These are phyloP conservation scores for Pseudogymnoascus sp. DNA, from an alignment of 2,329 filamentous ascomycete genomes.

Conservation along the genomic window DNA sequence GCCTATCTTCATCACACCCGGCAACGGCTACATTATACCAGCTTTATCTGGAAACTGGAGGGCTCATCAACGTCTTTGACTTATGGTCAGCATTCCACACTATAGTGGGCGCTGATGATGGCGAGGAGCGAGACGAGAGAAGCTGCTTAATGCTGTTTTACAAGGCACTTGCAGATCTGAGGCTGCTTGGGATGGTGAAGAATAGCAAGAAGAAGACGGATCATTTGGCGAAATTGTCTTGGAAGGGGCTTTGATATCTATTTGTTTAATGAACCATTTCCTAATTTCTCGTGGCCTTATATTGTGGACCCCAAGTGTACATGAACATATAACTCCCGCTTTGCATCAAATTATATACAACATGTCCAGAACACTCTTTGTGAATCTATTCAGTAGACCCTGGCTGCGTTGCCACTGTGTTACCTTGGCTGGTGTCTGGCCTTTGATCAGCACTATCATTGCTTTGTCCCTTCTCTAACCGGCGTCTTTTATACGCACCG, in stretches of 20 bases:
- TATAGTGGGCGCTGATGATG: slow-evolving; percentile 37
- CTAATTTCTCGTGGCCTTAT: neutral
- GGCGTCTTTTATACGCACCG: slow-evolving; percentile 20
- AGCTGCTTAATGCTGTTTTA: slow-evolving; percentile 72
- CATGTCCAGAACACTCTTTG: neutral
- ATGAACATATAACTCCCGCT: neutral
- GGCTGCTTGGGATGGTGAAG: slow-evolving; percentile 79
- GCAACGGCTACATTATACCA: slow-evolving; percentile 68
- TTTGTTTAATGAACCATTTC: slow-evolving; percentile 1
- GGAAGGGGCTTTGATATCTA: slow-evolving; percentile 58
- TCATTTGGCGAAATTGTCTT: slow-evolving; percentile 75
- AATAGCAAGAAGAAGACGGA: slow-evolving; percentile 84
- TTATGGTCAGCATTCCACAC: slow-evolving; percentile 69
- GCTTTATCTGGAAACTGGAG: slow-evolving; percentile 68
- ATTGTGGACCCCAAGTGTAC: neutral
- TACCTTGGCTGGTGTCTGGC: neutral
- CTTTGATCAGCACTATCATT: neutral
- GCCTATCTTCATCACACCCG: slow-evolving; percentile 53
- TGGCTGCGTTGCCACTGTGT: neutral
- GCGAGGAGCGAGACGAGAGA: slow-evolving; percentile 39
- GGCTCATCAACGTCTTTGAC: slow-evolving; percentile 70
- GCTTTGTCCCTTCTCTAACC: neutral
- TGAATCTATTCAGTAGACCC: neutral
- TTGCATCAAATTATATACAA: neutral
- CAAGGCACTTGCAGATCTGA: slow-evolving; percentile 72